A percentile compares a stretch with the other conserved stretches of the same genome.
phyloP scores from a whole-genome alignment of 352 stramenopile species.

The Pythium apleroticum region DNA sequence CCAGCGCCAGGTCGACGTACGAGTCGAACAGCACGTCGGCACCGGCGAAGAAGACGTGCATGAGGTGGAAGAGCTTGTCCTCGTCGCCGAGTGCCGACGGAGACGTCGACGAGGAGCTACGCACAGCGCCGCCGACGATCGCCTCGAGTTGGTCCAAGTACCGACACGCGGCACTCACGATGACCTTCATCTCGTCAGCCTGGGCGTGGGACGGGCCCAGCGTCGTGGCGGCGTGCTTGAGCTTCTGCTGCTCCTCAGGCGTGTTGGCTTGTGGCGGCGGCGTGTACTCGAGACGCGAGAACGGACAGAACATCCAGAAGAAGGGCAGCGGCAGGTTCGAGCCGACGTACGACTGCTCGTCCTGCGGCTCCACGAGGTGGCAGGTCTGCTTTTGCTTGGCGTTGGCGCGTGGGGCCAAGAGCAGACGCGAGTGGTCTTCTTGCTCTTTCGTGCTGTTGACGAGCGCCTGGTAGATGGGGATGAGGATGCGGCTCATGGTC shows the following conservation, averaged over 20 bases:
- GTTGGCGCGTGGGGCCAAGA: constrained; percentile 29
- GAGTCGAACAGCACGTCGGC: constrained; percentile 73
- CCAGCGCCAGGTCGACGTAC: constrained; percentile 52
- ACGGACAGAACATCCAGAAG: constrained; percentile 70
- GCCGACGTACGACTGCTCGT: constrained; percentile 48
- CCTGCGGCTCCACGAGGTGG: constrained; percentile 57
- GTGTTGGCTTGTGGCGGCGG: constrained; percentile 17
- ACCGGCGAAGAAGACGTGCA: constrained; percentile 73
- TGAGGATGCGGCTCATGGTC: constrained; percentile 49
- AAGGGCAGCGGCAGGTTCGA: constrained; percentile 62
- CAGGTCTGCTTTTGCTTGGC: constrained; percentile 44
- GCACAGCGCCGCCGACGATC: constrained; percentile 18
- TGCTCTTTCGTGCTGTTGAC: constrained; percentile 57
- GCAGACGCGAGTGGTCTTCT: constrained; percentile 45
- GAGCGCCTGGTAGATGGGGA: constrained; percentile 69
- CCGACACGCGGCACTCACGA: constrained; percentile 63
- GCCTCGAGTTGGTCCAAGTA: constrained; percentile 62
- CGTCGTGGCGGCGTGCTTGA: constrained; percentile 16
- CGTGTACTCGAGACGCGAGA: constrained; percentile 66
- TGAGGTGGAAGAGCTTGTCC: constrained; percentile 75
- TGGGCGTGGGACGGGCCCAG: constrained; percentile 41
- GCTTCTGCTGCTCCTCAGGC: constrained; percentile 16
- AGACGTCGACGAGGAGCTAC: constrained; percentile 14
- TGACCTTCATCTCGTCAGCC: constrained; percentile 70
- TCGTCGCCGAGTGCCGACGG: constrained; percentile 33